A percentile compares a stretch with the other conserved stretches of the same genome.
phyloP scores from a whole-genome alignment of 495 filamentous ascomycete species.

The Xylaria bambusicola region DNA sequence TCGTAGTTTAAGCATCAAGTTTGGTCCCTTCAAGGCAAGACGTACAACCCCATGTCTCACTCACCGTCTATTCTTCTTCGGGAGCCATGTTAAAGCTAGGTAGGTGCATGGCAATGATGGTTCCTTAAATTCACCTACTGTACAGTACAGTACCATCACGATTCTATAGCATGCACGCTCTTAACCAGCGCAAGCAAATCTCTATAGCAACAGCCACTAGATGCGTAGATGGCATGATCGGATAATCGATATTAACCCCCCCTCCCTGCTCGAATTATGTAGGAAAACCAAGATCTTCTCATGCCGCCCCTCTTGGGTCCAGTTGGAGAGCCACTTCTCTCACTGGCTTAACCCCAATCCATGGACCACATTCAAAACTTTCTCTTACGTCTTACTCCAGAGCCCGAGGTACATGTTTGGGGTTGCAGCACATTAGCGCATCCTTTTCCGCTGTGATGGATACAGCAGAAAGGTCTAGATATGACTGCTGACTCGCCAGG shows the following conservation, averaged over 20 bases:
- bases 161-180: neutral
- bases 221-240: neutral
- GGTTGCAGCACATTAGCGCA: conserved; percentile 20
- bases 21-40: neutral
- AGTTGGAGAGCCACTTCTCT: neutral
- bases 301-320: neutral
- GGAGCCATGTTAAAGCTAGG: neutral
- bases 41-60: neutral
- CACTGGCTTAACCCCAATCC: neutral
- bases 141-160: too few relatives aligned
- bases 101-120: too few relatives aligned
- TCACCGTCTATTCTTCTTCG: neutral
- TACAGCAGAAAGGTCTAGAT: neutral
- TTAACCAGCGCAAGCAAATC: neutral
- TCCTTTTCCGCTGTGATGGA: conserved; percentile 14
- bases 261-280: too few relatives aligned
- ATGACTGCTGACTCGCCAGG: conserved; percentile 8
- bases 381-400: conserved; percentile 13
- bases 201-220: conserved; percentile 12
- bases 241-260: neutral
- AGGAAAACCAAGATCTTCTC: too few relatives aligned
- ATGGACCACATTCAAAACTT: neutral
- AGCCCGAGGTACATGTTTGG: neutral
- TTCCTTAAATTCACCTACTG: too few relatives aligned
- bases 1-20: too few relatives aligned